Percentiles rank a stretch among this genome's conserved stretches.
Conservation (phyloP, 2,329 filamentous ascomycete species). For the Zymoseptoria crescenta region DNA sequence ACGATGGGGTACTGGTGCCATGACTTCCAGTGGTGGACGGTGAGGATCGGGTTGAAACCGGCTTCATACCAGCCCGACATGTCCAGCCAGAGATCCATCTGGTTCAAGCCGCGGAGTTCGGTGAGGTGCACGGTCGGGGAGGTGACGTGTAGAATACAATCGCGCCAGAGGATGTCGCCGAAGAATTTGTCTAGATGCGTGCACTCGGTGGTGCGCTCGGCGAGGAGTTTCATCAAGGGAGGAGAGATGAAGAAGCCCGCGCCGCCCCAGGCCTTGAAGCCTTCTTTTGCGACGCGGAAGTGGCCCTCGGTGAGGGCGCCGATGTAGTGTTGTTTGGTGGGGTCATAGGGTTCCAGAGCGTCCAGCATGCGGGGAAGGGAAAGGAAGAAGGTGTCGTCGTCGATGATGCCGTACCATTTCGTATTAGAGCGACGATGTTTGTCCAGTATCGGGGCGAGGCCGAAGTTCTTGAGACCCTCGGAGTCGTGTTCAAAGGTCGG, state of each 20-base stretch:
- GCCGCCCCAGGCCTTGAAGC: conserved; percentile 26
- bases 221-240: conserved; percentile 21
- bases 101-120: conserved; percentile 20
- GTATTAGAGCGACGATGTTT: conserved; percentile 13
- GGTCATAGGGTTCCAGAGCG: conserved; percentile 16
- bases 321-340: conserved; percentile 18
- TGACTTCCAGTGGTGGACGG: conserved; percentile 25
- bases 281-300: conserved; percentile 19
- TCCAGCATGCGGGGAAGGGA: conserved; percentile 18
- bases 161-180: conserved; percentile 22
- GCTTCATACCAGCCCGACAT: conserved; percentile 25
- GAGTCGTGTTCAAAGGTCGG: conserved; percentile 12
- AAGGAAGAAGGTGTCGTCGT: conserved; percentile 27
- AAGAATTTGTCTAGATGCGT: conserved; percentile 17
- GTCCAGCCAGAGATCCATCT: conserved; percentile 23
- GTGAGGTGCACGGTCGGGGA: conserved; percentile 22
- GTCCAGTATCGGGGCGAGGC: conserved; percentile 16
- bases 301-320: conserved; percentile 23
- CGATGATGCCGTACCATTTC: conserved; percentile 23
- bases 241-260: conserved; percentile 23
- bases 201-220: conserved; percentile 17
- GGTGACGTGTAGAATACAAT: conserved; percentile 21
- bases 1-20: conserved; percentile 21
- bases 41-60: conserved; percentile 18
- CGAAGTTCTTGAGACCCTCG: conserved; percentile 23